Base-by-base conservation (phyloP, 1,284 basidiomycete genomes). In the Naganishia sp. region DNA sequence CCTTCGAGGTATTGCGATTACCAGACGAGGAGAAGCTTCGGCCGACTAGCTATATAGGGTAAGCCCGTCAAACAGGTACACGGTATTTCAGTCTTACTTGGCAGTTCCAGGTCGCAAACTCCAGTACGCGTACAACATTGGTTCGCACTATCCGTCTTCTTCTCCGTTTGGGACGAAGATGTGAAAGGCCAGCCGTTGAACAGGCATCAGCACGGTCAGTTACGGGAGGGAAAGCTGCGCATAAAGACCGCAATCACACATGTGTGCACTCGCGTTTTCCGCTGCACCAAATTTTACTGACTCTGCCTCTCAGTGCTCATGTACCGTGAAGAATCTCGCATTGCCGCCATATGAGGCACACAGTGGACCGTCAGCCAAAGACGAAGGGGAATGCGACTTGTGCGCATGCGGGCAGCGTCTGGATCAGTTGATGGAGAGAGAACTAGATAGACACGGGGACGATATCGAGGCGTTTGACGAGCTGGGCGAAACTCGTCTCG, bases 81-180 rank as follows among this genome's bases (percentile, higher is more conserved):
- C 3, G 5, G 16, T 2, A n/a, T 48, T 6, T 46, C 18, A 3
- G 1, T 9, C 21, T 54, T 10, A 11, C 36, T n/a, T 13, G 18
- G 23, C 1, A 6, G 10, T 39, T 46, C 33, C 52, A 68, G 67
- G 10, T 65, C 56, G 6, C 54, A 55, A 21, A 68, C 67, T 13
- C 67, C 67, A 6, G 54, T 68, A 16, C 67, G 52, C 13, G 52
- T 68, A 6, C 36, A 53, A 21, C 67, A 68, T 36, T 64, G 65
- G 54, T 61, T 68, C 36, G 25, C 18, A 3, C 36, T 68, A 6
- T 54, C 65, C 10, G 55, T 68, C 53, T 68, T 50, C 43, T 68
- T 63, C 48, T 61, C 63, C 9, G 57, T 68, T 18, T 68, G 63
- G 64, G 67, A 64, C n/a, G 64, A 68, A 44, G 67, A 68, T 46